Conservation (phyloP, 148 eudicot species). For the Fagopyrum esculentum region DNA sequence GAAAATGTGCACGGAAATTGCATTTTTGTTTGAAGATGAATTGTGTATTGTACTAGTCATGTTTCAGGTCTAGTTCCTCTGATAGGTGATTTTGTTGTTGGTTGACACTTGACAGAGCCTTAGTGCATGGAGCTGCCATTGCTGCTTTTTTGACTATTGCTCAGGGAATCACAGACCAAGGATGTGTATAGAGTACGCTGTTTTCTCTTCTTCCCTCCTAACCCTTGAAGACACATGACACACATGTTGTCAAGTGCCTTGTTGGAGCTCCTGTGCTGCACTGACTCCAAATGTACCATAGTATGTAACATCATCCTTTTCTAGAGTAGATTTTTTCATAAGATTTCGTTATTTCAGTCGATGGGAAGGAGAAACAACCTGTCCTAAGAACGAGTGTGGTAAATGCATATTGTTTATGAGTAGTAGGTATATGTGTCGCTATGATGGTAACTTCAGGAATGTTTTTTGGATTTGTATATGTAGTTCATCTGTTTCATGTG, state of each 20-base stretch:
- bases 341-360: neutral
- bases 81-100: neutral
- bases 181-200: constrained; percentile 56
- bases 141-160: constrained; percentile 76
- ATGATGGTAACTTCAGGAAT: neutral
- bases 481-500: neutral
- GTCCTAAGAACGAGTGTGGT: neutral
- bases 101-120: constrained; percentile 47
- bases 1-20: neutral
- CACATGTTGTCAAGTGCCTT: neutral
- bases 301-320: constrained; percentile 2
- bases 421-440: neutral
- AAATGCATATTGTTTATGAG: neutral
- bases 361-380: neutral
- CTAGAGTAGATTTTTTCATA: neutral
- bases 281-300: neutral
- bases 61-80: neutral
- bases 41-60: neutral
- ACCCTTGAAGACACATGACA: constrained; percentile 2
- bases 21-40: neutral
- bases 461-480: neutral
- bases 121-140: constrained; percentile 86
- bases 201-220: neutral
- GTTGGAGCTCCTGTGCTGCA: constrained; percentile 5
- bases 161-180: constrained; percentile 80